Evolutionary conservation across 108 stramenopile genomes (phyloP), one percentile per base, ranked within the genome.

Genomic region (Skeletonema menzelii): DNA sequence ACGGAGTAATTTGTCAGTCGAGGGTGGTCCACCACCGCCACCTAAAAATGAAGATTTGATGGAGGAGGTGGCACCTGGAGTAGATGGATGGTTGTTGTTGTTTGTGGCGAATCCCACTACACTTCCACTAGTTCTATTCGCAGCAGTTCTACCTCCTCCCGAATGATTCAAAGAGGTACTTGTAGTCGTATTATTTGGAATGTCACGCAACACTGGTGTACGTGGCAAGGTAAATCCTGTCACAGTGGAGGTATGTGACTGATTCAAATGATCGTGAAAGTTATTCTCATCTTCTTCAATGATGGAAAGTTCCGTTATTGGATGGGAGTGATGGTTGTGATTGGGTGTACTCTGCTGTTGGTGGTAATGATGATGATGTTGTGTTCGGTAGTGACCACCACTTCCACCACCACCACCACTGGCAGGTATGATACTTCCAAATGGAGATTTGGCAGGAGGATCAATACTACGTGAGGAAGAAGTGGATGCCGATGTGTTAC

Each of bases 361-460:
- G 10, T 53, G 22, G 0, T 53, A 7, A 2, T 53, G 22, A 6
- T 24, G 22, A 1, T 53, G 20, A 4, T 49, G 47, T 15, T 49
- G 27, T 8, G 8, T 2, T 65, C 44, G 26, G 27, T 28, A 24
- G 27, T 46, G 27, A 11, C 8, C 22, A 53, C 44, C n/a, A n/a
- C 20, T 22, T 4, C 37, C 24, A 5, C 35, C 27, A 5, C 35
- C 12, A 2, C 64, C 44, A 28, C 65, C 49, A 17, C 27, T 8
- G 24, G 19, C 11, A 27, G 34, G 44, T 17, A 38, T 44, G 28
- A 32, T 15, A 27, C 53, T 56, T 20, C 32, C 65, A 24, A 69
- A 63, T 19, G 75, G 75, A 24, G 63, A 65, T 30, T 69, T 77
- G 68, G 76, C 76, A 19, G 76, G 76, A 26, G 76, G 76, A 53